Base-by-base conservation (phyloP, 257 asterid genomes). In the Datura wrightii region DNA sequence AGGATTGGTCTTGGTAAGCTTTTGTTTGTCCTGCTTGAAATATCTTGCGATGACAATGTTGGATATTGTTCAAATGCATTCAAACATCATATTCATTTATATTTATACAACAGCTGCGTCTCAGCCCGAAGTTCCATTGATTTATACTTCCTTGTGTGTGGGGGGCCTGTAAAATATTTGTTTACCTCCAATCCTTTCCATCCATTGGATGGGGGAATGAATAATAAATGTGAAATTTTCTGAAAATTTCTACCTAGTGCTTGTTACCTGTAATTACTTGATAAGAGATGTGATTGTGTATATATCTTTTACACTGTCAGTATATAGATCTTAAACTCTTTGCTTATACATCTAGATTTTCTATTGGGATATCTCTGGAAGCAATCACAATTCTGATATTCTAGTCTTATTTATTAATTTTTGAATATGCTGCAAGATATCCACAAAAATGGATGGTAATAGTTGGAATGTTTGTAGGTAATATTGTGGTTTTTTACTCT, bases 1-100 rank as follows among this genome's bases (percentile, higher is more conserved):
- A 92, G 99, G 88, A 97, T 97, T 87, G 99, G 99, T 80, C 93
- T 97, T 90, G 99, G 99, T 97, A 95, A 92, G 79, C 48, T 82
- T 84, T 56, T 36, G 67, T 41, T 82, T 71, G 76, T 66, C 85
- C 39, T 44, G 83, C 76, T 84, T 83, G 74, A 58, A 37, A 34
- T 74, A 79, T 46, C 56, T 72, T 72, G 80, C 41, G 8, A 72
- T 44, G 80, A 19, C 55, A 72, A 46, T 72, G 58, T 24, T 72
- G 56, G 58, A 19, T 10, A 72, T 72, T 46, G 80, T 72, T 39
- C 58, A 19, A n/a, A 72, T 6, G 58, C 41, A 72, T 10, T 46
- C 8, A 72, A 46, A 10, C 80, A 58, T 72, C 80, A 10, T 37
- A 34, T 72, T n/a, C 15, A 5, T 72, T 44, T 46, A 71, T 46